Base-by-base conservation (phyloP, 371 early-diverging fungal species). In the Apophysomyces sp. region DNA sequence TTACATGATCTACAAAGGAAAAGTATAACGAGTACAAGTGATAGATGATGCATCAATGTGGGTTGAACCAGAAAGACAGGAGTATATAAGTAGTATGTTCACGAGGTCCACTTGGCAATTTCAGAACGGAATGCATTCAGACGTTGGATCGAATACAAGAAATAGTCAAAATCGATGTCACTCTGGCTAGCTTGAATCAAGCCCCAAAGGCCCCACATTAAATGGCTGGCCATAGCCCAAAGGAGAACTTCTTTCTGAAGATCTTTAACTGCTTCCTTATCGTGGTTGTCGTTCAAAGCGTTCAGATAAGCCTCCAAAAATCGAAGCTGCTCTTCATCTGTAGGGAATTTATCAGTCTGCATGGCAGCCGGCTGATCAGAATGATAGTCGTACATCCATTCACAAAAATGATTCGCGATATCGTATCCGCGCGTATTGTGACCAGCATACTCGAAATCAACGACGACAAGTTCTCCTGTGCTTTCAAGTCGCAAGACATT, bases 331-430 rank as follows among this genome's bases (percentile, higher is more conserved):
- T 93, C 82, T 7, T 66, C 71, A 5, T 58, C 41, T 30, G 73
- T 85, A 2, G 94, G 94, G 59, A 86, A 93, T 4, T 62, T 55
- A 3, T 64, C 57, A 0, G 62, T 53, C 51, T 83, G 71, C 31
- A 84, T 41, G 2, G 81, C 65, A 1, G 92, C 89, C 7, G 85
- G 85, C 0, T 65, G 39, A 3, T 70, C 62, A 12, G 81, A 69
- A 61, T 90, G 89, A 66, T 94, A 94, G 66, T 94, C 85, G 27
- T 91, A 90, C 75, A 84, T 90, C 92, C 92, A 95, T 58, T 95
- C 95, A 71, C 91, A 91, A 64, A 95, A 94, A 60, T 94, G 94
- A 69, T 95, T 95, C 28, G 89, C 94, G 36, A 95, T 89, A 37
- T 95, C 95, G 40, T 80, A 92, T 4, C 86, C 94, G 6, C 92